Percentiles rank a stretch among this genome's conserved stretches.
Conservation (phyloP, 345 rosid genomes). For the Corchorus capsularis region DNA sequence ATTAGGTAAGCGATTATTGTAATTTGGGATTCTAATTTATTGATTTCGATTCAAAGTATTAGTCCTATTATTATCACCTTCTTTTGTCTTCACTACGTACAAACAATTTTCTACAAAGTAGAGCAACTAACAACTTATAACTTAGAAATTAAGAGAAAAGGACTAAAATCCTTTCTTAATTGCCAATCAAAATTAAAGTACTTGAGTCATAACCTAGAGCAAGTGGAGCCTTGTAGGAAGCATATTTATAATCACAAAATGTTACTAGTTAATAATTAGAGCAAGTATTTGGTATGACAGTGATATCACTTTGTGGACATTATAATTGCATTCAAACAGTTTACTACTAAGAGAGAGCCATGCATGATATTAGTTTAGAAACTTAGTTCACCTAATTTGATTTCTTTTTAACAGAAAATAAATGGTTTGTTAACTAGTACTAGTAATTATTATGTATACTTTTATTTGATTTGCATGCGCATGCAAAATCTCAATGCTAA, state of each 20-base stretch:
- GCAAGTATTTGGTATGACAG: not conserved
- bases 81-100: not conserved
- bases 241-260: not conserved
- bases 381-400: not conserved
- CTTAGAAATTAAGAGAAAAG: not conserved
- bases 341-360: not conserved
- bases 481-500: constrained; percentile 1
- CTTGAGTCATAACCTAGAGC: not conserved
- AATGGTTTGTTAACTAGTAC: not conserved
- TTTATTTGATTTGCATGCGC: constrained; percentile 11
- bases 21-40: no score
- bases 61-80: no score
- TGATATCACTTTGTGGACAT: not conserved
- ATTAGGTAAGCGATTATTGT: no score
- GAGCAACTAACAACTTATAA: not conserved
- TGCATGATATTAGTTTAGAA: not conserved
- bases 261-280: not conserved
- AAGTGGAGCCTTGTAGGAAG: not conserved
- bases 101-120: not conserved
- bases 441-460: not conserved
- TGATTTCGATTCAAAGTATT: not conserved
- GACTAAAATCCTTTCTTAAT: not conserved
- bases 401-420: not conserved
- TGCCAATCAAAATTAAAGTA: not conserved
- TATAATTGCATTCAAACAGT: not conserved